These are phyloP conservation scores for Apophysomyces ossiformis DNA, from an alignment of 371 early-diverging fungal species.

Conservation along the genomic window DNA sequence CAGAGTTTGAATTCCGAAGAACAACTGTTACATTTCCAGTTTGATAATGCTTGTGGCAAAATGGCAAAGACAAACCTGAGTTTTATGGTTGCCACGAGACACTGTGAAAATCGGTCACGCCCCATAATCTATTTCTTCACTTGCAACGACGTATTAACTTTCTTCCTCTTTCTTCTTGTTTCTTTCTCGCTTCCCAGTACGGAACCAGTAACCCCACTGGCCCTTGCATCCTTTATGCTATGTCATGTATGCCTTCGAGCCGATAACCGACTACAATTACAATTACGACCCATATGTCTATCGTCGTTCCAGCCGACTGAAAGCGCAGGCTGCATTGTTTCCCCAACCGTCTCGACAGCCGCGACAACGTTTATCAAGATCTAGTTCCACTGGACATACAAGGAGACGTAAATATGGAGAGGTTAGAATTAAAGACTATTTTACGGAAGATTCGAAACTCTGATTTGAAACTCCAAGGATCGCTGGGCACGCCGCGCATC, in stretches of 20 bases:
- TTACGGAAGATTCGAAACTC: conserved; percentile 4
- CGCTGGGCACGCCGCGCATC: not conserved
- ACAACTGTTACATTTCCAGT: no score
- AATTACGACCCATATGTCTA: conserved; percentile 21
- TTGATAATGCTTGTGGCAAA: not conserved
- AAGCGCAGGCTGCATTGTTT: conserved; percentile 15
- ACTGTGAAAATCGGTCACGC: no score
- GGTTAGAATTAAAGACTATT: not conserved
- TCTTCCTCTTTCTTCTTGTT: not conserved
- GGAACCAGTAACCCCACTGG: not conserved
- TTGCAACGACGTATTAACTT: no score
- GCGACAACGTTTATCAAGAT: not conserved
- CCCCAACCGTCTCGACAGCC: not conserved
- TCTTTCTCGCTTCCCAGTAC: not conserved
- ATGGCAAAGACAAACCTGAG: no score
- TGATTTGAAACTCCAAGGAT: conserved; percentile 11
- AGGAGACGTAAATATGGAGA: not conserved
- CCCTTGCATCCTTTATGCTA: not conserved
- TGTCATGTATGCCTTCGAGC: conserved; percentile 3
- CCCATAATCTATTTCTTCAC: no score
- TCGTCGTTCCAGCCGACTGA: conserved; percentile 13
- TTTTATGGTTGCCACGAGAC: no score
- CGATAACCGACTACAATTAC: not conserved
- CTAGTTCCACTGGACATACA: not conserved
- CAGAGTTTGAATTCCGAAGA: no score